Evolutionary conservation across 176 grass and related monocot species (phyloP).

Genomic region (Rhynchospora tenuis): DNA sequence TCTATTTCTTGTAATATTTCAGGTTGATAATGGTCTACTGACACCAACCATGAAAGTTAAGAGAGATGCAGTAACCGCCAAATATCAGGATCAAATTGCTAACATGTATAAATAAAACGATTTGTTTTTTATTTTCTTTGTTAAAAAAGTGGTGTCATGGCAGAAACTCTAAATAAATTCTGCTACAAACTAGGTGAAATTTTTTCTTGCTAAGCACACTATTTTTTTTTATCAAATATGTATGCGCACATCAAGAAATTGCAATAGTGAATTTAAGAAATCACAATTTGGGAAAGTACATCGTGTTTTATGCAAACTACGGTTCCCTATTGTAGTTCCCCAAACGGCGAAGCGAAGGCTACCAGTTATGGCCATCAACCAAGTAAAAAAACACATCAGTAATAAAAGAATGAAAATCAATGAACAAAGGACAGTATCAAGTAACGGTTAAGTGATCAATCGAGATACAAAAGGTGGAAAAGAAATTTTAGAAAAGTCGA

Average conservation of each 20-base stretch:
- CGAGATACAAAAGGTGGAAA: too few relatives aligned
- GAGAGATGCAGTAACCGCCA: constrained; percentile 28
- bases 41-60: constrained; percentile 44
- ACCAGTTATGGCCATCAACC: background rate
- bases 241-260: background rate
- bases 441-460: too few relatives aligned
- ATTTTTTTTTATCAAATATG: background rate
- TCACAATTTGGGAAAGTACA: background rate
- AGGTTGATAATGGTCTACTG: constrained; percentile 44
- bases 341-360: background rate
- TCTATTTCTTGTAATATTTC: background rate
- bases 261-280: background rate
- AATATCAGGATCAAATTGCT: constrained; percentile 39
- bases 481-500: too few relatives aligned
- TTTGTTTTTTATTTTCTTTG: background rate
- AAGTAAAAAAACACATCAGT: background rate
- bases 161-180: background rate
- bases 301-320: background rate
- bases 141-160: background rate
- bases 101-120: constrained; percentile 26
- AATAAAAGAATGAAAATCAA: too few relatives aligned
- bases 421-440: too few relatives aligned
- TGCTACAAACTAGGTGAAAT: background rate
- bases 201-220: background rate
- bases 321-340: background rate